Evolutionary conservation across 805 yeast species (phyloP), one percentile per base, ranked within the genome.

Genomic region (Brettanomyces anomalus): DNA sequence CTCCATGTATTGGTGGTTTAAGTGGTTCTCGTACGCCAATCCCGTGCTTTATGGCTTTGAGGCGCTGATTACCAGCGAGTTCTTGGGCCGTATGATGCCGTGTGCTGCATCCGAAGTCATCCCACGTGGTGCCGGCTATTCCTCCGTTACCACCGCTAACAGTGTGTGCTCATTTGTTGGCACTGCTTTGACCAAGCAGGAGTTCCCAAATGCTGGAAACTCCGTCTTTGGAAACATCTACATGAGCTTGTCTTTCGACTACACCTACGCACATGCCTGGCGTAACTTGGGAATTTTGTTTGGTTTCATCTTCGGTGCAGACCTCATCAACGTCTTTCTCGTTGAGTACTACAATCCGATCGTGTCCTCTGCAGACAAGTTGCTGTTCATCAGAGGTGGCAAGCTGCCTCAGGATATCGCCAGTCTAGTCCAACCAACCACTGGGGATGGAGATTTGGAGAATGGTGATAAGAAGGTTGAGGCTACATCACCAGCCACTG

Each of bases 221-320:
- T 55, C 58, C 44, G 83, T 79, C 40, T 55, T 57, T 45, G 86
- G 86, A 57, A 74, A 71, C 43, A 56, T 56, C 21, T 79, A 76
- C 50, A 44, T 79, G 19, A 49, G 49, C 4, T 53, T 52, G 6
- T 58, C 77, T 10, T 85, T 60, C 61, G 57, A 61, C 36, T 85
- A 79, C 65, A 58, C 54, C 20, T 76, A 71, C 53, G 50, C 61
- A 18, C 85, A 86, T 59, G 71, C 74, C 41, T 86, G 95, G 95
- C 77, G 94, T 65, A 82, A 86, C 58, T 71, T 80, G 46, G 95
- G 79, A 48, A 68, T 74, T 44, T 43, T 66, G 38, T 39, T 71
- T 50, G 73, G 61, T 8, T 72, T 66, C 51, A 55, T 65, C 36
- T 35, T 68, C 11, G 68, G 71, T 48, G 68, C 69, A 56, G 51